These are phyloP conservation scores for Fraxinus sp. DNA, from an alignment of 305 asterid genomes.

Conservation along the genomic window DNA sequence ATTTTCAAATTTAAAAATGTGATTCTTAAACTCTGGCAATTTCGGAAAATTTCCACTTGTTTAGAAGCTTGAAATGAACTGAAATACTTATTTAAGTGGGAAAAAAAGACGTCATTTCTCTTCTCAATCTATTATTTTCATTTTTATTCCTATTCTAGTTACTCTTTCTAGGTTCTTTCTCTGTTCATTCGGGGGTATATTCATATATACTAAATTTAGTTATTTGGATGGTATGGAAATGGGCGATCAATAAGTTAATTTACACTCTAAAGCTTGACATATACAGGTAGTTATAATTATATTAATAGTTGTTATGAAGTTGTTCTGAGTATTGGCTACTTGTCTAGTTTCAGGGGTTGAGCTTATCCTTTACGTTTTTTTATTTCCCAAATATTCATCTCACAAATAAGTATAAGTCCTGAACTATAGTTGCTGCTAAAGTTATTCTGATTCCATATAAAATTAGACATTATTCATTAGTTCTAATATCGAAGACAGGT, in stretches of 20 bases:
- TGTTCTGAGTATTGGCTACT: background rate
- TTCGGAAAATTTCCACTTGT: background rate
- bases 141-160: background rate
- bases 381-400: background rate
- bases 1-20: background rate
- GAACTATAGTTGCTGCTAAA: slow-evolving; percentile 7
- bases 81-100: background rate
- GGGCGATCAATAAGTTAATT: background rate
- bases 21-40: background rate
- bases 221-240: background rate
- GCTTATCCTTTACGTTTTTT: background rate
- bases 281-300: background rate
- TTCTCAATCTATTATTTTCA: background rate
- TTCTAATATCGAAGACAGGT: background rate
- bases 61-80: background rate
- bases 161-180: background rate
- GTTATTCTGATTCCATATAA: background rate
- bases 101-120: background rate
- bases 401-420: background rate
- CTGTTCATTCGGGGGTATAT: background rate
- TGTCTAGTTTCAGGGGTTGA: background rate
- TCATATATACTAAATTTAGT: background rate
- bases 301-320: background rate
- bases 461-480: background rate
- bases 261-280: background rate